These are phyloP conservation scores for Starmerella roubikii DNA, from an alignment of 805 yeast species.

Conservation along the genomic window DNA sequence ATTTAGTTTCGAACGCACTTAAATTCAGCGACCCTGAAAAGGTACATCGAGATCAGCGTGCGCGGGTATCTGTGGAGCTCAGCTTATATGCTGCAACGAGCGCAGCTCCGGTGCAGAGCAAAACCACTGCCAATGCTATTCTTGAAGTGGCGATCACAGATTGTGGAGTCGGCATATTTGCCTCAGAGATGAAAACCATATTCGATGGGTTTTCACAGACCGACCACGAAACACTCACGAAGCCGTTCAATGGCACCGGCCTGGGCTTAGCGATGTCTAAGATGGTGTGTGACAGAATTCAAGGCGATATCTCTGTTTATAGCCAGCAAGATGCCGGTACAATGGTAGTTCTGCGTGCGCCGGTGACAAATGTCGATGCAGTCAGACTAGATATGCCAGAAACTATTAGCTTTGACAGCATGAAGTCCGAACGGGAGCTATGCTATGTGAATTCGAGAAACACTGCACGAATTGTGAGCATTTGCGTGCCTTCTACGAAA, in stretches of 20 bases:
- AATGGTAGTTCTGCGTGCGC: conserved; percentile 13
- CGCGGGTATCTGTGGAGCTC: too few species aligned
- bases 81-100: too few species aligned
- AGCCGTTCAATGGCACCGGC: conserved; percentile 93
- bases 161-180: conserved; percentile 87
- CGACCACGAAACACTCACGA: conserved; percentile 78
- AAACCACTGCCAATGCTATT: conserved; percentile 1
- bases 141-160: conserved; percentile 66
- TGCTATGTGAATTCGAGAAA: neutral
- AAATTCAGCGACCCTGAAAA: conserved; percentile 65
- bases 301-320: conserved; percentile 48
- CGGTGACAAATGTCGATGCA: conserved; percentile 5
- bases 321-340: conserved; percentile 21
- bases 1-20: conserved; percentile 74
- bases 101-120: too few species aligned
- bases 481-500: neutral
- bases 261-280: conserved; percentile 79
- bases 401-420: neutral
- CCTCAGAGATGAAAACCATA: conserved; percentile 62
- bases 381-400: neutral
- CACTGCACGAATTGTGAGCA: too few species aligned
- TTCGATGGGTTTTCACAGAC: conserved; percentile 96
- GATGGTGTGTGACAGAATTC: conserved; percentile 79
- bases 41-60: neutral
- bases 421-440: neutral